Percentiles rank a stretch among this genome's conserved stretches.
Evolutionary conservation across 768 basidiomycete genomes (phyloP).

Genomic region (Russula brevipes): DNA sequence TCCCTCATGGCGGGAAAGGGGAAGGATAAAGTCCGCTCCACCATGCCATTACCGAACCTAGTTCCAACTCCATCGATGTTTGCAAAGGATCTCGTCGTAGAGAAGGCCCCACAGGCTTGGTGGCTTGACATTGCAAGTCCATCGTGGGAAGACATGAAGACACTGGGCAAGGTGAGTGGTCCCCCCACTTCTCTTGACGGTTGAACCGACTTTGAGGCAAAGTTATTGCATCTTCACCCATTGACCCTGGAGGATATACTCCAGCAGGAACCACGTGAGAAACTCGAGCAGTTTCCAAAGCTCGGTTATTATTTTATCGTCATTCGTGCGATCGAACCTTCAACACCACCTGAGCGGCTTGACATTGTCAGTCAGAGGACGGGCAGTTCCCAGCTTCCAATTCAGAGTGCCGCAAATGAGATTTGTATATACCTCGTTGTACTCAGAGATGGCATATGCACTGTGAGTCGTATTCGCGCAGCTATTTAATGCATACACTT

Average conservation of each 20-base stretch:
- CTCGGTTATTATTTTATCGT: slow-evolving; percentile 92
- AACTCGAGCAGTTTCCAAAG: slow-evolving; percentile 79
- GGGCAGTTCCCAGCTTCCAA: slow-evolving; percentile 21
- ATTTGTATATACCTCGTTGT: slow-evolving; percentile 87
- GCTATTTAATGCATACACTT: neutral
- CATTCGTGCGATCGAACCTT: slow-evolving; percentile 73
- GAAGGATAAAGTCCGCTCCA: slow-evolving; percentile 37
- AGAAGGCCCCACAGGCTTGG: slow-evolving; percentile 57
- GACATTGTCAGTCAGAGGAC: slow-evolving; percentile 31
- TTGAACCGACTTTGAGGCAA: slow-evolving; percentile 1
- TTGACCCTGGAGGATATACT: slow-evolving; percentile 91
- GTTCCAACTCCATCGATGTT: neutral
- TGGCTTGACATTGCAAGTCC: slow-evolving; percentile 89
- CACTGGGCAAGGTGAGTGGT: slow-evolving; percentile 66
- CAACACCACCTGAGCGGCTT: slow-evolving; percentile 39
- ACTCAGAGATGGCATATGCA: slow-evolving; percentile 81
- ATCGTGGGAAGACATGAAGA: slow-evolving; percentile 80
- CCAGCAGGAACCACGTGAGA: slow-evolving; percentile 87
- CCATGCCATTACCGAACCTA: neutral
- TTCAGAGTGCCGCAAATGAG: slow-evolving; percentile 55
- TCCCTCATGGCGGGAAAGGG: slow-evolving; percentile 38
- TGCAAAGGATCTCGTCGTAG: slow-evolving; percentile 14
- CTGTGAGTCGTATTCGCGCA: slow-evolving; percentile 40
- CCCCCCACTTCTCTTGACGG: neutral
- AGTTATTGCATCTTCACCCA: slow-evolving; percentile 87